Base-by-base conservation (phyloP, 352 stramenopile species). In the Phytophthora ramorum region DNA sequence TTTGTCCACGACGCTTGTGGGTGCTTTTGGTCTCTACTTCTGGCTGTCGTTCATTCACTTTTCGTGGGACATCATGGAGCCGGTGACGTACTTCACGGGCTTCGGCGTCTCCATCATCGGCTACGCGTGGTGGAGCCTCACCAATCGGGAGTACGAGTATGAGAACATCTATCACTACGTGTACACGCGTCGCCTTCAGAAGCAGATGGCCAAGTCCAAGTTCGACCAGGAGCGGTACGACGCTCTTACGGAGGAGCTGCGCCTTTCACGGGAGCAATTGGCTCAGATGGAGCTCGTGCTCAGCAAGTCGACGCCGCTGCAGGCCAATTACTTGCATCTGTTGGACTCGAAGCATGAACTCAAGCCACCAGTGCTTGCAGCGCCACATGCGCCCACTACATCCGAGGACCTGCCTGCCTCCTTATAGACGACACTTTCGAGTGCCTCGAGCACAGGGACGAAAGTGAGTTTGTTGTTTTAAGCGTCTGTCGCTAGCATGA, bases 51-150 rank as follows among this genome's bases (percentile, higher is more conserved):
- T 95, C 65, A 90, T 95, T 62, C 82, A 96, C 67, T 93, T 95
- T 54, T 95, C 87, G 47, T 96, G 87, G 89, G 87, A 95, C 62
- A 96, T 95, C 56, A 96, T 96, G 89, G 89, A 96, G 63, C 89
- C 89, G 0, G 87, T 96, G 63, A 96, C 87, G 63, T 96, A 96
- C 73, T 94, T 95, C 58, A 95, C 85, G 10, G 89, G 87, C 28
- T 94, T 93, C 56, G 87, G 83, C 30, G 75, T 93, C 49, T 89
- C 75, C 19, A 81, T 96, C 50, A 55, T 95, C 16, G 81, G 81
- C 14, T 95, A 94, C 68, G 64, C 78, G 47, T 95, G 87, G 89
- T 96, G 89, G 89, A 93, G 83, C 43, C 35, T 90, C 45, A 94
- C 87, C 24, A 93, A 92, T 69, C 83, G 87, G 50, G 87, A 96